Evolutionary conservation across 768 basidiomycete genomes (phyloP).

Genomic region (Paxillus rubicundulus): DNA sequence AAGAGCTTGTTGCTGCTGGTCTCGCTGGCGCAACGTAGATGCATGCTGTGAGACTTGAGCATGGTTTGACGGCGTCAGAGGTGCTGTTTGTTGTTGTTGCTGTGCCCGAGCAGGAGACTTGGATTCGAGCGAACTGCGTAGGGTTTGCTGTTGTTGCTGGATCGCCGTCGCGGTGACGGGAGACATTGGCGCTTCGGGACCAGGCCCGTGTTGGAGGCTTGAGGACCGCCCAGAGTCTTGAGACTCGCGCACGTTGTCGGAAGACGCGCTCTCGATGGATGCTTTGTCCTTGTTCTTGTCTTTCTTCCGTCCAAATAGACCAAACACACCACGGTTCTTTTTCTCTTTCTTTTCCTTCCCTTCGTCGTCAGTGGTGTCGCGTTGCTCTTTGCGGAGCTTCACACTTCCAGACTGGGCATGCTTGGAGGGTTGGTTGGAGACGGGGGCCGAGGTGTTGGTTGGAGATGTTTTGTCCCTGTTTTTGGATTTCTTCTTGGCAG

Average conservation of each 20-base stretch:
- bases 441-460: conserved; percentile 22
- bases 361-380: conserved; percentile 41
- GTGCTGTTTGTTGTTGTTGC: conserved; percentile 22
- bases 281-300: conserved; percentile 68
- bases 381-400: conserved; percentile 46
- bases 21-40: conserved; percentile 74
- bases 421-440: conserved; percentile 22
- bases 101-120: conserved; percentile 21
- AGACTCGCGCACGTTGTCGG: conserved; percentile 48
- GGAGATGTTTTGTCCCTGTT: conserved; percentile 45
- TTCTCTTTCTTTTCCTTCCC: conserved; percentile 56
- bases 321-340: conserved; percentile 72
- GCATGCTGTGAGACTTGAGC: conserved; percentile 59
- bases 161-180: conserved; percentile 53
- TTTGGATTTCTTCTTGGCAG: conserved; percentile 48
- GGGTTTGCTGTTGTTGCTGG: conserved; percentile 54
- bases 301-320: conserved; percentile 74
- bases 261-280: conserved; percentile 51
- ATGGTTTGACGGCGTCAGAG: conserved; percentile 30
- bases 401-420: conserved; percentile 13
- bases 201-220: conserved; percentile 34
- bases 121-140: conserved; percentile 18
- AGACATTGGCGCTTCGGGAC: conserved; percentile 38
- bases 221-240: conserved; percentile 64
- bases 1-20: conserved; percentile 83